phyloP scores from a whole-genome alignment of 1,139 yeast species.

The Hyphopichia wangnamkhiaoensis region DNA sequence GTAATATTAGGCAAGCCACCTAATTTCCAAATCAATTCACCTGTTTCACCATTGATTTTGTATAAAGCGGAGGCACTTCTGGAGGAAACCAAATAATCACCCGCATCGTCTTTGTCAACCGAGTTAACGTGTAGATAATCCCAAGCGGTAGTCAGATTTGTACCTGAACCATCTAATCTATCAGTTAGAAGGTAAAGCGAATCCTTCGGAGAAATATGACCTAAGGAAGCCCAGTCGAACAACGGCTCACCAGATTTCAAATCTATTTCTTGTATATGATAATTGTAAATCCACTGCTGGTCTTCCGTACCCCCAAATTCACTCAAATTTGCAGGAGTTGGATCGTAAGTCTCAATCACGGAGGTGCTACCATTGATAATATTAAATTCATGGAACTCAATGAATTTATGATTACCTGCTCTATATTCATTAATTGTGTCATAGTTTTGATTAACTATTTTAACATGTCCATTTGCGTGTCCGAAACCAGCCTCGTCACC shows the following conservation, averaged over 20 bases:
- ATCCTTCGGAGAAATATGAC: slow-evolving; percentile 34
- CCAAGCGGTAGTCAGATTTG: slow-evolving; percentile 37
- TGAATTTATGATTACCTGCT: slow-evolving; percentile 31
- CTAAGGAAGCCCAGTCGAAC: slow-evolving; percentile 40
- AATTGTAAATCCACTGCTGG: slow-evolving; percentile 35
- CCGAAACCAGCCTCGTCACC: slow-evolving; percentile 33
- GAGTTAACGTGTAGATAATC: slow-evolving; percentile 45
- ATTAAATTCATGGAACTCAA: slow-evolving; percentile 37
- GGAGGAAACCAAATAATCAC: slow-evolving; percentile 36
- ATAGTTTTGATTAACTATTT: slow-evolving; percentile 27
- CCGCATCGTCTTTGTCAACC: slow-evolving; percentile 38
- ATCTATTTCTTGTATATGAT: slow-evolving; percentile 36
- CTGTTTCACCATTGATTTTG: slow-evolving; percentile 35
- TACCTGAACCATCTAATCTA: slow-evolving; percentile 33
- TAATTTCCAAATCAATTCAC: slow-evolving; percentile 36
- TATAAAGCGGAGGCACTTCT: slow-evolving; percentile 36
- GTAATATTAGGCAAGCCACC: slow-evolving; percentile 28
- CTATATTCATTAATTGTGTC: slow-evolving; percentile 27
- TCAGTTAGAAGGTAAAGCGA: slow-evolving; percentile 26
- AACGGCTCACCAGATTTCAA: slow-evolving; percentile 34
- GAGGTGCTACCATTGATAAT: slow-evolving; percentile 27
- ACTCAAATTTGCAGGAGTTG: slow-evolving; percentile 26
- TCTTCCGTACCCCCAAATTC: slow-evolving; percentile 21
- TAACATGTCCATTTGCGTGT: slow-evolving; percentile 38
- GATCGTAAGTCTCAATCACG: slow-evolving; percentile 31